Conservation (phyloP, 306 rosid genomes). For the Malus sieversii region DNA sequence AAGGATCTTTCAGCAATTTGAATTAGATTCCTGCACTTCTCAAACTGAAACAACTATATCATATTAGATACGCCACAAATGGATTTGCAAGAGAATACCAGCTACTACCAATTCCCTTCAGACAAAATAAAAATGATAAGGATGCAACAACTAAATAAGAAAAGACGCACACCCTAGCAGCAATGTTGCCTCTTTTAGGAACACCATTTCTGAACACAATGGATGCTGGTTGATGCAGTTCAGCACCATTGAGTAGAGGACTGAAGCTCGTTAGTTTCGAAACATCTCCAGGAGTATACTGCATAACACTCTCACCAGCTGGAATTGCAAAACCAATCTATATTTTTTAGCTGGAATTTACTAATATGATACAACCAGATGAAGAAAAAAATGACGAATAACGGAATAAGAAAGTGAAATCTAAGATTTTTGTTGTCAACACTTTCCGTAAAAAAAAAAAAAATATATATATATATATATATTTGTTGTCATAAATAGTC, state of each 20-base stretch:
- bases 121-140: neutral
- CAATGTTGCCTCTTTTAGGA: slow-evolving; percentile 27
- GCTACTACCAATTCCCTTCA: neutral
- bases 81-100: slow-evolving; percentile 7
- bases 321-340: slow-evolving; percentile 18
- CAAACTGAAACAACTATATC: slow-evolving; percentile 56
- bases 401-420: neutral
- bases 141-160: neutral
- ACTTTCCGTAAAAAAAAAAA: too few species aligned
- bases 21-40: slow-evolving; percentile 60
- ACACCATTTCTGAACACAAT: slow-evolving; percentile 32
- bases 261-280: slow-evolving; percentile 57
- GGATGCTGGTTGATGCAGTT: slow-evolving; percentile 43
- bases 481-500: neutral
- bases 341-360: neutral
- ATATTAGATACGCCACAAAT: slow-evolving; percentile 22
- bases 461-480: too few species aligned
- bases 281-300: slow-evolving; percentile 69
- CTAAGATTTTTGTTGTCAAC: neutral
- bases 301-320: slow-evolving; percentile 64
- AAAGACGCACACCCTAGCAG: slow-evolving; percentile 40
- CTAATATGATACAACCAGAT: neutral
- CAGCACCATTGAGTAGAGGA: slow-evolving; percentile 44
- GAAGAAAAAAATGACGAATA: slow-evolving; percentile 9
- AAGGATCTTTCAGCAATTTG: slow-evolving; percentile 54